A percentile compares a stretch with the other conserved stretches of the same genome.
Conservation (phyloP, 176 grass and related monocot genomes). For the Oryza glumipatula region DNA sequence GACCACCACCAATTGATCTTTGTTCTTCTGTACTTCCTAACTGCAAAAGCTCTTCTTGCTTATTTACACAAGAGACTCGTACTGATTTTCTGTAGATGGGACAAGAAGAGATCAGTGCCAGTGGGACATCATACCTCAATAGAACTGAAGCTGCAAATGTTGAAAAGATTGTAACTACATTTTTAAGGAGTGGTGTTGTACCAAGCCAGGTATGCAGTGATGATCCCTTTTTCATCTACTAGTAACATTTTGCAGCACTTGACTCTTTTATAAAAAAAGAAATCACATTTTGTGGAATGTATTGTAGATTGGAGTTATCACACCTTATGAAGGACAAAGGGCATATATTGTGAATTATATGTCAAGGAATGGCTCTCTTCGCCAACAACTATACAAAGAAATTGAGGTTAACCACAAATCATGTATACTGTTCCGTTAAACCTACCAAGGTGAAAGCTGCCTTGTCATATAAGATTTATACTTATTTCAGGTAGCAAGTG, state of each 20-base stretch:
- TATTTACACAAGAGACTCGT: constrained; percentile 18
- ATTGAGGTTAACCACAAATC: constrained; percentile 69
- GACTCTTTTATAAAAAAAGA: background rate
- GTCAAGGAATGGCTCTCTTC: constrained; percentile 94
- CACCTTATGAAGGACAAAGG: constrained; percentile 99
- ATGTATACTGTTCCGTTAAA: background rate
- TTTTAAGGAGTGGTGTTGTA: constrained; percentile 93
- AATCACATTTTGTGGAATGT: background rate
- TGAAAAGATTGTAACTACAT: constrained; percentile 99
- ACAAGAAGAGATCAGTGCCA: constrained; percentile 99
- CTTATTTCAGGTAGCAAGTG: constrained; percentile 87
- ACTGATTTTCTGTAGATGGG: constrained; percentile 81
- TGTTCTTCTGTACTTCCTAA: constrained; percentile 3
- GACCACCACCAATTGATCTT: background rate
- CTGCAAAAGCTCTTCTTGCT: background rate
- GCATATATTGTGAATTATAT: constrained; percentile 99
- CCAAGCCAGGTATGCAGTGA: constrained; percentile 84
- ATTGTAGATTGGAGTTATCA: constrained; percentile 96
- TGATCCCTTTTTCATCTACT: background rate
- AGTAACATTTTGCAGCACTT: background rate
- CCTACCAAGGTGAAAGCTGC: background rate
- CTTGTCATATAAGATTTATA: constrained; percentile 32
- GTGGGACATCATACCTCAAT: constrained; percentile 97
- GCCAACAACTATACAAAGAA: constrained; percentile 99
- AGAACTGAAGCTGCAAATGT: constrained; percentile 99